Conservation (phyloP, 768 basidiomycete species). For the Lyophyllum decastes region DNA sequence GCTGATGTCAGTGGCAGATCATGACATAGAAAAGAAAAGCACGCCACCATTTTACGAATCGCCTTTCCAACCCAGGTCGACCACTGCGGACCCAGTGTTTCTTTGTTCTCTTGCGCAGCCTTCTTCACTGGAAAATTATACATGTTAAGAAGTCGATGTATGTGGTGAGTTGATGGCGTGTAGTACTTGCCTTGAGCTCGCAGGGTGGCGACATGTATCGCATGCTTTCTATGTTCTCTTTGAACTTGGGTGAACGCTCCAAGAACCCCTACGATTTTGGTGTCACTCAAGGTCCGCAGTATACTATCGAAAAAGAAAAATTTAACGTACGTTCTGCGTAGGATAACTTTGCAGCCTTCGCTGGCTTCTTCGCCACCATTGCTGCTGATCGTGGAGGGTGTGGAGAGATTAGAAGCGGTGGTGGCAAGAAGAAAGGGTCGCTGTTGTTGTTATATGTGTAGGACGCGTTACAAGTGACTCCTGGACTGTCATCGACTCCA, state of each 20-base stretch:
- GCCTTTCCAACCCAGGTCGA: constrained; percentile 47
- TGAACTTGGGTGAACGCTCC: constrained; percentile 45
- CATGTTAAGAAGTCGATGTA: neutral
- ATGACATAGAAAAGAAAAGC: neutral
- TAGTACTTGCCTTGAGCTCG: constrained; percentile 41
- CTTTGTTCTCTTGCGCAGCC: constrained; percentile 41
- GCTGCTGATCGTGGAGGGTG: neutral
- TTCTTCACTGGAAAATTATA: constrained; percentile 38
- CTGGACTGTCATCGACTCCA: constrained; percentile 1
- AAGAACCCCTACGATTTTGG: constrained; percentile 41
- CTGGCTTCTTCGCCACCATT: constrained; percentile 32
- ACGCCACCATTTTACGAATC: constrained; percentile 43
- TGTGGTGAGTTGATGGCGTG: neutral
- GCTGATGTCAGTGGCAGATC: neutral
- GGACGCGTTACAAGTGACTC: neutral
- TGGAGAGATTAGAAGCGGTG: neutral
- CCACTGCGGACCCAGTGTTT: constrained; percentile 52
- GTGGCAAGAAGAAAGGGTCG: neutral
- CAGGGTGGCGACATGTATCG: constrained; percentile 46
- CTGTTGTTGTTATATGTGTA: neutral
- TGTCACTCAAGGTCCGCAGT: neutral
- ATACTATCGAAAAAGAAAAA: neutral
- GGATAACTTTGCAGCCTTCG: constrained; percentile 31
- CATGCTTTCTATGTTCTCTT: constrained; percentile 44
- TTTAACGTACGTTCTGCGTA: constrained; percentile 42